Evolutionary conservation across 768 basidiomycete species (phyloP), one percentile per base, ranked within the genome.

Genomic region (Hemileccinum impolitum): DNA sequence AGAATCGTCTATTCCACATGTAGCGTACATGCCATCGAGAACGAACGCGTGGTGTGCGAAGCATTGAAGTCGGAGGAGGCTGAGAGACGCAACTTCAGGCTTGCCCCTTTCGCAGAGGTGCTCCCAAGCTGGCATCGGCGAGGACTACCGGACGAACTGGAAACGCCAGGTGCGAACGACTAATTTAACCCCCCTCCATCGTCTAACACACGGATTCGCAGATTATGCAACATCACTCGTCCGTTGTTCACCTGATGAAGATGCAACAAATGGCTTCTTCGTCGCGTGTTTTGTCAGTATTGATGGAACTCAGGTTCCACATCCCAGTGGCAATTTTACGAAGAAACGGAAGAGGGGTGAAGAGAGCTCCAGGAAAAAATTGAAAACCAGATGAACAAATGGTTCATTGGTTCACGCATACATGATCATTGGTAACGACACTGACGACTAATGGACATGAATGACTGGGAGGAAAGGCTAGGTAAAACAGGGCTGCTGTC

Each of bases 1-100:
- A 82, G 80, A 58, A 91, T 99, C 58, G 94, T 94, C 23, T 98
- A 99, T 68, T 98, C 94, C 19, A 99, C 96, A n/a, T 99, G 95
- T 64, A 96, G 93, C 54, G 75, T 96, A 40, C 87, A 97, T 67
- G 80, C 88, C 13, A 79, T 78, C 36, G 96, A 99, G 63, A 94
- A 99, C 67, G 96, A 99, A 65, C 82, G 83, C 50, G 96, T 98
- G 48, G 90, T 97, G 9, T 72, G 79, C 7, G 73, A 80, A 46
- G 85, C 86, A 4, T 75, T 98, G 39, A 71, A 71, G 47, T 87
- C 85, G 23, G 76, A 82, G 9, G 89, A 93, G 64, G 90, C 89
- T 18, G 59, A 61, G 28, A 61, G 60, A 28, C 76, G 74, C 23
- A 68, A 70, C 3, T 98, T 95, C 72, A 64, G 53, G 25, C 78